These are phyloP conservation scores for Lachnellula cervina DNA, from an alignment of 2,329 filamentous ascomycete genomes.

Conservation along the genomic window DNA sequence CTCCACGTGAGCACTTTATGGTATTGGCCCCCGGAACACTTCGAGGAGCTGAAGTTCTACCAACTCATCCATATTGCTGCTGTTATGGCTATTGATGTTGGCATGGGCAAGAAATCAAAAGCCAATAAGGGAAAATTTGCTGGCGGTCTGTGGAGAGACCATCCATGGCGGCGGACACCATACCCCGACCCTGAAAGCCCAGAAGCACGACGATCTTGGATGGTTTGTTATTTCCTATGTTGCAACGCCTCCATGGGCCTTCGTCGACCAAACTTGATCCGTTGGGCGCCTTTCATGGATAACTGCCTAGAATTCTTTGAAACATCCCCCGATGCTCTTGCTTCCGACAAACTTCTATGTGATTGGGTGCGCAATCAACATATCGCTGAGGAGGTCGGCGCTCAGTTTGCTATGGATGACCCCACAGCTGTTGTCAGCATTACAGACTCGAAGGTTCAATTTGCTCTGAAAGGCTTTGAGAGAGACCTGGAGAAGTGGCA, in stretches of 20 bases:
- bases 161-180: slow-evolving; percentile 37
- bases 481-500: slow-evolving; percentile 47
- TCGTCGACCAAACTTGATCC: slow-evolving; percentile 41
- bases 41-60: slow-evolving; percentile 44
- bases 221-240: slow-evolving; percentile 33
- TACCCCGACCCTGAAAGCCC: slow-evolving; percentile 31
- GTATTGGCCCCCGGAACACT: slow-evolving; percentile 45
- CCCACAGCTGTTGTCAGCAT: slow-evolving; percentile 41
- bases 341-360: slow-evolving; percentile 37
- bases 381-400: slow-evolving; percentile 52
- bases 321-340: slow-evolving; percentile 35
- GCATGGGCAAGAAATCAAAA: slow-evolving; percentile 31
- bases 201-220: slow-evolving; percentile 33
- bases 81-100: slow-evolving; percentile 42
- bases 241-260: slow-evolving; percentile 40
- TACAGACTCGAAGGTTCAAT: slow-evolving; percentile 50
- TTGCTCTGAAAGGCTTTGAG: slow-evolving; percentile 50
- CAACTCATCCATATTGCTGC: slow-evolving; percentile 48
- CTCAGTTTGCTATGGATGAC: slow-evolving; percentile 49
- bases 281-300: slow-evolving; percentile 39
- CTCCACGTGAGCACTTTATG: slow-evolving; percentile 44
- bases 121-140: slow-evolving; percentile 34
- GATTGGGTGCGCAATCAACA: slow-evolving; percentile 40
- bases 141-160: slow-evolving; percentile 35
- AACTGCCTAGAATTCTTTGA: slow-evolving; percentile 42